Evolutionary conservation across 1,139 yeast species (phyloP).

Genomic region (Kurtzmaniella quercitrusa): DNA sequence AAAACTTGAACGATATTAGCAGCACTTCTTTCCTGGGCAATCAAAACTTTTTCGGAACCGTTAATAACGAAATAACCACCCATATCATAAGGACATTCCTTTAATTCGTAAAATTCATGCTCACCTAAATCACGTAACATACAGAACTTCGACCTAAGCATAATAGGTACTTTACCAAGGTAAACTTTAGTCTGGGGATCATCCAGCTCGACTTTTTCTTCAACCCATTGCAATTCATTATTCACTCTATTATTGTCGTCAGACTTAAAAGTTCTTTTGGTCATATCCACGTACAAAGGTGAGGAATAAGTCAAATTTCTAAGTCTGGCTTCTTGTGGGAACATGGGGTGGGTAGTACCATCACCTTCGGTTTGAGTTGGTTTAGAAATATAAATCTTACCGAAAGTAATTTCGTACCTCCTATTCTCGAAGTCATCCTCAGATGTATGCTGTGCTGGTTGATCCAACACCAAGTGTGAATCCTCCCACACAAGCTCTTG

Average conservation of each 20-base stretch:
- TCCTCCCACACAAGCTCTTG: slow-evolving; percentile 98
- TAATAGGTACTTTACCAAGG: slow-evolving; percentile 96
- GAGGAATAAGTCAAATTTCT: slow-evolving; percentile 95
- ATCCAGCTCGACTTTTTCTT: slow-evolving; percentile 51
- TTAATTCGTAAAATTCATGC: slow-evolving; percentile 88
- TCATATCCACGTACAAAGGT: slow-evolving; percentile 94
- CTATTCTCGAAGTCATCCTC: slow-evolving; percentile 86
- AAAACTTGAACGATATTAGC: slow-evolving; percentile 98
- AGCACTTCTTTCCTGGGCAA: slow-evolving; percentile 98
- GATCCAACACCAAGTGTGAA: slow-evolving; percentile 88
- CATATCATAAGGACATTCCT: slow-evolving; percentile 99
- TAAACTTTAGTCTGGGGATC: slow-evolving; percentile 69
- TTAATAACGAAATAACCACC: slow-evolving; percentile 98
- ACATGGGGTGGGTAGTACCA: slow-evolving; percentile 97
- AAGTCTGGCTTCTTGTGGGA: slow-evolving; percentile 96
- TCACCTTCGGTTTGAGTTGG: slow-evolving; percentile 99
- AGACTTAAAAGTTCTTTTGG: slow-evolving; percentile 81
- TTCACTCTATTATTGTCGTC: slow-evolving; percentile 61
- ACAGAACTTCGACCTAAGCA: slow-evolving; percentile 96
- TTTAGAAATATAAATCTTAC: slow-evolving; percentile 91
- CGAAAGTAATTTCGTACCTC: slow-evolving; percentile 92
- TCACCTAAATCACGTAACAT: slow-evolving; percentile 90
- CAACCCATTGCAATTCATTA: slow-evolving; percentile 72
- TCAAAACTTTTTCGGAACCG: slow-evolving; percentile 96
- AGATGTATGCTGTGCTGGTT: slow-evolving; percentile 95